Evolutionary conservation across 352 stramenopile genomes (phyloP).

Genomic region (Peronosclerospora sorghi): DNA sequence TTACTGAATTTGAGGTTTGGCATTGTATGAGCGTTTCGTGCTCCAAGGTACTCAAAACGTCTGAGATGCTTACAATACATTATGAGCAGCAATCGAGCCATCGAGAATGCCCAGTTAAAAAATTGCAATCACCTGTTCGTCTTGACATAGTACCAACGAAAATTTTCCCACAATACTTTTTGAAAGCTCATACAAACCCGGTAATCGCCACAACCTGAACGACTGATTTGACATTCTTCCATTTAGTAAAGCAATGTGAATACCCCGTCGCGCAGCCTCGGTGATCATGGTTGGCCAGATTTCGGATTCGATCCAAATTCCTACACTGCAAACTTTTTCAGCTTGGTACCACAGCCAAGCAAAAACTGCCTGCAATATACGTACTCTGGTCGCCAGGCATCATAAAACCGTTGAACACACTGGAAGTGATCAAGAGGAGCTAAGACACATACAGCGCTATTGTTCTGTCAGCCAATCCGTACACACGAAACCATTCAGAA

Average conservation of each 20-base stretch:
- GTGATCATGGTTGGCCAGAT: slow-evolving; percentile 66
- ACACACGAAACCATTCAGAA: too few relatives aligned
- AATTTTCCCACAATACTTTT: slow-evolving; percentile 24
- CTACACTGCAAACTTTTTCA: slow-evolving; percentile 23
- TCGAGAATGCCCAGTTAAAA: neutral
- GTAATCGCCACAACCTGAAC: slow-evolving; percentile 38
- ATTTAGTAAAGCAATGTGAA: slow-evolving; percentile 55
- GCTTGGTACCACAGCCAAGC: neutral
- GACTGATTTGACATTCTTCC: slow-evolving; percentile 48
- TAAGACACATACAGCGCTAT: slow-evolving; percentile 35
- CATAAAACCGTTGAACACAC: slow-evolving; percentile 47
- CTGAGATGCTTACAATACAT: slow-evolving; percentile 25
- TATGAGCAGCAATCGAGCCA: neutral
- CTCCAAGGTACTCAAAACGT: slow-evolving; percentile 40
- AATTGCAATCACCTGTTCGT: slow-evolving; percentile 25
- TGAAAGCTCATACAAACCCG: slow-evolving; percentile 11
- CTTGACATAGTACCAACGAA: slow-evolving; percentile 55
- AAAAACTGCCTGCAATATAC: neutral
- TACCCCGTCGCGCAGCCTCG: slow-evolving; percentile 32
- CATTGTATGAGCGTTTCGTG: slow-evolving; percentile 12
- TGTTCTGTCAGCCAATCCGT: slow-evolving; percentile 7
- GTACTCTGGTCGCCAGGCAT: slow-evolving; percentile 51
- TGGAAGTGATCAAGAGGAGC: slow-evolving; percentile 47
- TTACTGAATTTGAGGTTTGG: slow-evolving; percentile 71
- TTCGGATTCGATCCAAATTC: slow-evolving; percentile 73